Base-by-base conservation (phyloP, 352 stramenopile genomes). In the Ophiocytium majus region DNA sequence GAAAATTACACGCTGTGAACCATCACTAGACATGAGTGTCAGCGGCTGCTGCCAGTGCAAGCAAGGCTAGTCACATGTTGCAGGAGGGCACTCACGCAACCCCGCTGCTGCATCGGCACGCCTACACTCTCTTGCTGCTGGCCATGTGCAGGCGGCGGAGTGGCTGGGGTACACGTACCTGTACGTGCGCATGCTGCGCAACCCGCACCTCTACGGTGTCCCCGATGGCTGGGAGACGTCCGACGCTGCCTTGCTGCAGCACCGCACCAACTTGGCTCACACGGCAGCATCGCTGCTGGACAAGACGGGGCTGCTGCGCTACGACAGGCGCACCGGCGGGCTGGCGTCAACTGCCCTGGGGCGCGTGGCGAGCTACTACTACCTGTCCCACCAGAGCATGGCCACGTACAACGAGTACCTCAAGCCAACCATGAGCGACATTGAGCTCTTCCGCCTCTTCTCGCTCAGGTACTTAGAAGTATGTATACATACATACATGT, bases 101-200 rank as follows among this genome's bases (percentile, higher is more conserved):
- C n/a, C n/a, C n/a, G n/a, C n/a, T n/a, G n/a, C n/a, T n/a, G n/a
- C n/a, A n/a, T n/a, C n/a, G n/a, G n/a, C n/a, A n/a, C n/a, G n/a
- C n/a, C n/a, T n/a, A n/a, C n/a, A n/a, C n/a, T n/a, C n/a, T n/a
- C n/a, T n/a, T n/a, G n/a, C n/a, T n/a, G n/a, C n/a, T n/a, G n/a
- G n/a, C n/a, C n/a, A n/a, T 14, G 43, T 17, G 14, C 32, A 81
- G 90, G 98, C 96, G 66, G 97, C 96, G 0, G 96, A 97, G 57
- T 99, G 97, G 98, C 91, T 99, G 9, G 97, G 96, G 19, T 99
- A 99, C 92, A 99, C 98, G 49, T 99, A 99, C 90, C 91, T 99
- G 64, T 99, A 98, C 88, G 96, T 99, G 80, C 93, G 98, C 50
- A 99, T 99, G 97, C 92, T 99, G 28, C 95, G 95, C 35, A 98